A percentile compares a stretch with the other conserved stretches of the same genome.
These are phyloP conservation scores for Annulohypoxylon maeteangense DNA, from an alignment of 495 filamentous ascomycete genomes.

Conservation along the genomic window DNA sequence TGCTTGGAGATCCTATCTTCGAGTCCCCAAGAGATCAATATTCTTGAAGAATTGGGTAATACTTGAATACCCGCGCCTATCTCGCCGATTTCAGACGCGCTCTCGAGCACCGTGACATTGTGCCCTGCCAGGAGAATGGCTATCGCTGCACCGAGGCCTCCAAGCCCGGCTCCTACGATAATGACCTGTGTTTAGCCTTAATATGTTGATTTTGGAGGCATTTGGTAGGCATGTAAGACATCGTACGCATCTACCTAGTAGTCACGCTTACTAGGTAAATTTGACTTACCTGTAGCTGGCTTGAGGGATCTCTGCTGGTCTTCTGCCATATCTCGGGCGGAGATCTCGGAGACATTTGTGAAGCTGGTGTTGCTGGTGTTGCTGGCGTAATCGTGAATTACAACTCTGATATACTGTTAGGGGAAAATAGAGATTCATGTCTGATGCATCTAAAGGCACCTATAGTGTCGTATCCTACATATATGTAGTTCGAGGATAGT, in stretches of 20 bases:
- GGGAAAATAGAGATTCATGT: background rate
- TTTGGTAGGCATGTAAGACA: too few relatives aligned
- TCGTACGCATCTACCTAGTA: too few relatives aligned
- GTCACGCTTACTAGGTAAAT: background rate
- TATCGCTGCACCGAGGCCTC: constrained; percentile 73
- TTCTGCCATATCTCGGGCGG: constrained; percentile 27
- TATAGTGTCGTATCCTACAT: too few relatives aligned
- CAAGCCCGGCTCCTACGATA: constrained; percentile 75
- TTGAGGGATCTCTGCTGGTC: constrained; percentile 35
- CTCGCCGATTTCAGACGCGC: constrained; percentile 69
- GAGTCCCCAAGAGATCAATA: constrained; percentile 61
- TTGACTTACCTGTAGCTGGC: constrained; percentile 35
- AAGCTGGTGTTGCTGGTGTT: background rate
- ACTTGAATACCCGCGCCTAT: constrained; percentile 71
- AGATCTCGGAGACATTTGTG: constrained; percentile 29
- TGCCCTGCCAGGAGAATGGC: constrained; percentile 68
- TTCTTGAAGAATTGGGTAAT: constrained; percentile 63
- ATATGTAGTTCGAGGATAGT: too few relatives aligned
- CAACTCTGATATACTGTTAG: background rate
- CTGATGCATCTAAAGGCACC: background rate
- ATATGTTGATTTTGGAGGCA: background rate
- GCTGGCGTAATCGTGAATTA: background rate
- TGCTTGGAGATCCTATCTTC: constrained; percentile 43
- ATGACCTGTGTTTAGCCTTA: constrained; percentile 53
- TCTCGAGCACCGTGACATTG: constrained; percentile 69